phyloP scores from a whole-genome alignment of 768 basidiomycete species.

The Hygrophorus pudorinus region DNA sequence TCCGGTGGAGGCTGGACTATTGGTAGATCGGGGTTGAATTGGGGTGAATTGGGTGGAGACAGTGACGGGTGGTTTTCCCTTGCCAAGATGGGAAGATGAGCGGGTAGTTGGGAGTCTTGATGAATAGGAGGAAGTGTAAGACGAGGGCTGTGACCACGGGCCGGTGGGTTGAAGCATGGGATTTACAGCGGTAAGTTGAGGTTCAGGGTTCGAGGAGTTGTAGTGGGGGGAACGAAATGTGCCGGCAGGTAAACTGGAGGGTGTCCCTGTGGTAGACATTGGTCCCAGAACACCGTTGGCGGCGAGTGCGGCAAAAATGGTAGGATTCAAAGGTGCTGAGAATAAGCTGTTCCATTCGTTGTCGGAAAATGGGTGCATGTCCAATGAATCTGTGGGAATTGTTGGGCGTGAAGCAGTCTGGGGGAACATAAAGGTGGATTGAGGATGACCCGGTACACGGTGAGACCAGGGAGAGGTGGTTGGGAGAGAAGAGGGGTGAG shows the following conservation, averaged over 20 bases:
- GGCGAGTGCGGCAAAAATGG: constrained; percentile 50
- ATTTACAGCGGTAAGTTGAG: not conserved
- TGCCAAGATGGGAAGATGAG: constrained; percentile 1
- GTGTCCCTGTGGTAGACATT: constrained; percentile 17
- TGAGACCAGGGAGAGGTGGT: constrained; percentile 28
- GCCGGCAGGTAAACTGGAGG: constrained; percentile 32
- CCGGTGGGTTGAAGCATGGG: constrained; percentile 8
- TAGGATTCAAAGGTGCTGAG: constrained; percentile 50
- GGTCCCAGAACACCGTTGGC: constrained; percentile 48
- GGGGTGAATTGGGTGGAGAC: constrained; percentile 1
- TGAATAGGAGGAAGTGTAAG: constrained; percentile 7
- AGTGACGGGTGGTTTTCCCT: constrained; percentile 4
- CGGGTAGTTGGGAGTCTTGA: constrained; percentile 3
- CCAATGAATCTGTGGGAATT: constrained; percentile 7
- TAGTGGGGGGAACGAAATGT: constrained; percentile 18
- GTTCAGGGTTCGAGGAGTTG: constrained; percentile 8
- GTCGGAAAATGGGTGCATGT: constrained; percentile 8
- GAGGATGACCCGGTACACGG: constrained; percentile 14
- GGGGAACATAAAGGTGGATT: constrained; percentile 5
- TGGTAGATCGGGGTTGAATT: constrained; percentile 4
- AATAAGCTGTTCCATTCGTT: constrained; percentile 50
- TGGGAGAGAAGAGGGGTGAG: constrained; percentile 22
- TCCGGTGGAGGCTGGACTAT: not conserved
- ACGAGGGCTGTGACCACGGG: constrained; percentile 6
- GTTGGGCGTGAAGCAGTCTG: not conserved